These are phyloP conservation scores for Saccharomycopsis babjevae DNA, from an alignment of 805 yeast genomes.

Conservation along the genomic window DNA sequence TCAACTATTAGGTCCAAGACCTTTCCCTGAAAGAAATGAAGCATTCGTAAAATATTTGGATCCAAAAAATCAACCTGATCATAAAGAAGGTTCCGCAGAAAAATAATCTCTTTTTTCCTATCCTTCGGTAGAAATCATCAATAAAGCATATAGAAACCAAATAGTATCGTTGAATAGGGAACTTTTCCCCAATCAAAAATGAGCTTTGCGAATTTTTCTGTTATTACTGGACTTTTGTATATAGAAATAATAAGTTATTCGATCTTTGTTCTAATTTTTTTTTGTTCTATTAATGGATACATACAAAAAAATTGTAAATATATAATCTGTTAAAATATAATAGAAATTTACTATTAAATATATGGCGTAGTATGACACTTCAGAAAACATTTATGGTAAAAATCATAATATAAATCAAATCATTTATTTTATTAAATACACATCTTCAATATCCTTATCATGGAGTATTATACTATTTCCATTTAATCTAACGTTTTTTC, in stretches of 20 bases:
- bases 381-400: too few relatives aligned
- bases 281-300: background rate
- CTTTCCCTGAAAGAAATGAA: conserved; percentile 69
- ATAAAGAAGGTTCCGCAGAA: background rate
- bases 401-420: background rate
- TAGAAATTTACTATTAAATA: background rate
- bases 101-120: background rate
- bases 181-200: background rate
- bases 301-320: background rate
- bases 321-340: background rate
- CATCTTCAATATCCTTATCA: background rate
- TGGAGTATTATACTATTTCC: background rate
- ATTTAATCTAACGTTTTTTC: background rate
- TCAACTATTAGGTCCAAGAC: conserved; percentile 64
- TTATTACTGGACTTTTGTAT: background rate
- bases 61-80: conserved; percentile 3
- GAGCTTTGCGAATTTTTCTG: too few relatives aligned
- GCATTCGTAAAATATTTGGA: conserved; percentile 79
- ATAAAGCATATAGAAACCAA: background rate
- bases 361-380: too few relatives aligned
- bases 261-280: background rate
- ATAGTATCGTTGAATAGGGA: background rate
- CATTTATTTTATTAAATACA: background rate
- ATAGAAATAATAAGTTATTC: background rate
- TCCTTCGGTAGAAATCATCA: background rate